phyloP scores from a whole-genome alignment of 1,139 yeast species.

The Debaryomyces fabryi region DNA sequence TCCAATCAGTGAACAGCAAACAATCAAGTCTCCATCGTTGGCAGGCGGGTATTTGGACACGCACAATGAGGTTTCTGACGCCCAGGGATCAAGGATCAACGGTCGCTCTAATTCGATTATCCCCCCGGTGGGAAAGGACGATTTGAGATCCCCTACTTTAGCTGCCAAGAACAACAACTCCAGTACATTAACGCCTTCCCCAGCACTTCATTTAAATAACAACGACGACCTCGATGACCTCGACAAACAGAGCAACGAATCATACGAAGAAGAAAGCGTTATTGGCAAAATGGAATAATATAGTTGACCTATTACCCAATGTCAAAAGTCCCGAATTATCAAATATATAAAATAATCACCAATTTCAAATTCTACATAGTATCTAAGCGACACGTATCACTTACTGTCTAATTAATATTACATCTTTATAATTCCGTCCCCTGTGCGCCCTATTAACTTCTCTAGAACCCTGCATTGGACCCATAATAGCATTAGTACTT shows the following conservation, averaged over 20 bases:
- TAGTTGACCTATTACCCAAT: slow-evolving; percentile 3
- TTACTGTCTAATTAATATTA: not conserved
- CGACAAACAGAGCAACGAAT: slow-evolving; percentile 9
- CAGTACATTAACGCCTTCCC: not conserved
- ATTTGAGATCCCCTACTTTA: slow-evolving; percentile 6
- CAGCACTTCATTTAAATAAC: not conserved
- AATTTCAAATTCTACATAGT: slow-evolving; percentile 1
- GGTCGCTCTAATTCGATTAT: slow-evolving; percentile 6
- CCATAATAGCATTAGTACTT: not conserved
- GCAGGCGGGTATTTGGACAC: slow-evolving; percentile 20
- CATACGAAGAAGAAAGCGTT: slow-evolving; percentile 22
- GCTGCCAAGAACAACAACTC: not conserved
- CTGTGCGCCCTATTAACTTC: not conserved
- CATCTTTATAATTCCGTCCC: not conserved
- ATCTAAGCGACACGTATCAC: not conserved
- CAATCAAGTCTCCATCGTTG: slow-evolving; percentile 10
- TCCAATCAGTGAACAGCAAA: slow-evolving; percentile 11
- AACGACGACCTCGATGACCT: slow-evolving; percentile 6
- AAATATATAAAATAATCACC: not conserved
- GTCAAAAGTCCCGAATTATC: not conserved
- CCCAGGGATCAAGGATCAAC: not conserved
- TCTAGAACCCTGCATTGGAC: not conserved
- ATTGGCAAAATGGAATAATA: slow-evolving; percentile 27
- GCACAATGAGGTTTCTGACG: not conserved
- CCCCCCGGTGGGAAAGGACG: slow-evolving; percentile 5